Base-by-base conservation (phyloP, 129 eudicot species). In the Pittosporum tobira region DNA sequence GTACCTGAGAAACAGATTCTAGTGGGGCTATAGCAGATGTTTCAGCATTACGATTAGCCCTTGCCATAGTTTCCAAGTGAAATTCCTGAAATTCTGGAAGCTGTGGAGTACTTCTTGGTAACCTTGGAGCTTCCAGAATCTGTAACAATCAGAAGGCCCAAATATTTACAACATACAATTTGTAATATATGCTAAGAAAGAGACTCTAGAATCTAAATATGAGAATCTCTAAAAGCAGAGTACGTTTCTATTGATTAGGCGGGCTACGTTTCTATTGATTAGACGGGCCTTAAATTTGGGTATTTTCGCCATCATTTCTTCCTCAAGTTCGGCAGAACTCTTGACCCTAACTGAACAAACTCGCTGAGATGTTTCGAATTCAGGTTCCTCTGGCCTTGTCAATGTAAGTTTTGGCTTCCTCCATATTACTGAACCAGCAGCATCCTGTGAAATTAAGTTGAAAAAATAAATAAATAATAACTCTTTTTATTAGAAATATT, bases 271-370 rank as follows among this genome's bases (percentile, higher is more conserved):
- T 72, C 79, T 68, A 71, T 93, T 93, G 22, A 93, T 43, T 23
- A 94, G 94, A 9, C 91, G 88, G 40, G 99, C 99, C 73, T 84
- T 93, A 30, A 93, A 93, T 63, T 93, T 93, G 7, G 99, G 99
- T 27, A 93, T 87, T 62, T 93, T 87, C 13, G 94, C 88, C 99
- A 93, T 87, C 91, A 84, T 76, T 64, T 93, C 96, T 73, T 87
- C 88, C 75, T 93, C 99, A 19, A 86, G 51, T 62, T 91, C 98
- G 0, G 81, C 90, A 23, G 95, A 80, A 58, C 98, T 91, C 71
- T 91, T 86, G 46, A 81, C 59, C 57, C 58, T 83, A 15, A 72
- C 66, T 24, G 88, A 44, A 16, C 98, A 90, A 36, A 64, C 79
- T 2, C 98, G 77, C 54, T 91, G 95, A n/a, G 98, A 43, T 51